Base-by-base conservation (phyloP, 257 asterid species). In the Nyctanthes arbortristis region DNA sequence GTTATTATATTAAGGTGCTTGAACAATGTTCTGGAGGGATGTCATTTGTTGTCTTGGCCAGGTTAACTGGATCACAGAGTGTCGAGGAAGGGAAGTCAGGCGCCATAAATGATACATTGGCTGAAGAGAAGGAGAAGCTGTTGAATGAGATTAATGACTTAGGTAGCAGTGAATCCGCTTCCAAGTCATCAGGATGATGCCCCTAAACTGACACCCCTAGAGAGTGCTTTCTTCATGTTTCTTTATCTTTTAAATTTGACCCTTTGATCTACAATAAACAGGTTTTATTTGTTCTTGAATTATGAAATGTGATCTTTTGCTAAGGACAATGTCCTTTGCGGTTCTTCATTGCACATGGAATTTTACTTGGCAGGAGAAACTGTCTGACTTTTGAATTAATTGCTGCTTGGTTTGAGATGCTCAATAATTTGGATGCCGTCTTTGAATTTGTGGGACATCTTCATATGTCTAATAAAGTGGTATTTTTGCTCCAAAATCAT, bases 21-120 rank as follows among this genome's bases (percentile, higher is more conserved):
- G 57, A 80, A 83, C 49, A 83, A 83, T 64, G 80, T 80, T 1
- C 72, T 32, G 88, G 88, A 20, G 88, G 88, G 30, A 75, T 80
- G 85, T 65, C 85, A n/a, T 83, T 83, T 43, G 88, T 83, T 20
- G 14, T 80, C 14, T 67, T 83, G 67, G 88, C 88, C 29, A 80
- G 84, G 80, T n/a, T 83, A 7, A 80, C 88, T 0, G 88, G 88
- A 25, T 75, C 85, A 8, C 88, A 80, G 74, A 69, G 79, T 35
- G 75, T 69, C 22, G 66, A 49, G 30, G 69, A 34, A 72, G 54
- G 27, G 34, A 71, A 67, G 63, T 45, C 12, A 13, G 81, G 45
- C 37, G 24, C 58, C 25, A 8, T 39, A 7, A 81, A 65, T 54
- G 76, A 62, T n/a, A 84, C 45, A 58, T 64, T 37, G 29, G 73